A percentile compares a stretch with the other conserved stretches of the same genome.
phyloP scores from a whole-genome alignment of 2,329 filamentous ascomycete genomes.

The Xylariaceae sp. region DNA sequence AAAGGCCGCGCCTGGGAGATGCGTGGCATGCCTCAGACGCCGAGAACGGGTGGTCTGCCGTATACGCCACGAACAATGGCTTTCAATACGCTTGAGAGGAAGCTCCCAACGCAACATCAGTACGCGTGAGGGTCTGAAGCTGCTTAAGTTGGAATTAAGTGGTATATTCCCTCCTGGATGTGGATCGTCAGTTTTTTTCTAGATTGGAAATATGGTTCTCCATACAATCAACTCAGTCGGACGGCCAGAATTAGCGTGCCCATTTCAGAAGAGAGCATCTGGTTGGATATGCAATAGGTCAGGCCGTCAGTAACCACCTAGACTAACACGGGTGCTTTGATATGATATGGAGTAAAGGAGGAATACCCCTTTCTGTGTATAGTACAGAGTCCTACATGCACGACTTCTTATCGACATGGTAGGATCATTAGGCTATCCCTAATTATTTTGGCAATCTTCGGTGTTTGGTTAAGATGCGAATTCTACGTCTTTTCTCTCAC shows the following conservation, averaged over 20 bases:
- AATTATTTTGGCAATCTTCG: too few relatives aligned
- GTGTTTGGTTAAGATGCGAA: too few relatives aligned
- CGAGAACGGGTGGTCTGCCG: conserved; percentile 43
- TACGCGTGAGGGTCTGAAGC: conserved; percentile 13
- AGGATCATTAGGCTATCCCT: too few relatives aligned
- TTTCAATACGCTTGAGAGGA: conserved; percentile 65
- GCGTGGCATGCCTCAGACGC: conserved; percentile 50
- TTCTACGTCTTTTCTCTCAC: too few relatives aligned
- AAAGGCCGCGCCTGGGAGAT: conserved; percentile 60
- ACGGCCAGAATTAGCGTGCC: conserved; percentile 18
- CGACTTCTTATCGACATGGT: too few relatives aligned
- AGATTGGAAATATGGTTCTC: too few relatives aligned
- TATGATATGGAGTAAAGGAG: not conserved
- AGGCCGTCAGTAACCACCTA: too few relatives aligned
- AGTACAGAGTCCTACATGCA: not conserved
- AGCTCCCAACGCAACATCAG: conserved; percentile 53
- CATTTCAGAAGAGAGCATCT: not conserved
- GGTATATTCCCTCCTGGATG: not conserved
- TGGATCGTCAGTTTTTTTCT: too few relatives aligned
- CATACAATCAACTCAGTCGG: not conserved
- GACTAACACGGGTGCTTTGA: not conserved
- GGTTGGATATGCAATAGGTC: not conserved
- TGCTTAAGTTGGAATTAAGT: not conserved
- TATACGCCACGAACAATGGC: conserved; percentile 70
- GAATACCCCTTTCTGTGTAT: not conserved